Conservation (phyloP, 805 yeast species). For the Pichia paraexigua region DNA sequence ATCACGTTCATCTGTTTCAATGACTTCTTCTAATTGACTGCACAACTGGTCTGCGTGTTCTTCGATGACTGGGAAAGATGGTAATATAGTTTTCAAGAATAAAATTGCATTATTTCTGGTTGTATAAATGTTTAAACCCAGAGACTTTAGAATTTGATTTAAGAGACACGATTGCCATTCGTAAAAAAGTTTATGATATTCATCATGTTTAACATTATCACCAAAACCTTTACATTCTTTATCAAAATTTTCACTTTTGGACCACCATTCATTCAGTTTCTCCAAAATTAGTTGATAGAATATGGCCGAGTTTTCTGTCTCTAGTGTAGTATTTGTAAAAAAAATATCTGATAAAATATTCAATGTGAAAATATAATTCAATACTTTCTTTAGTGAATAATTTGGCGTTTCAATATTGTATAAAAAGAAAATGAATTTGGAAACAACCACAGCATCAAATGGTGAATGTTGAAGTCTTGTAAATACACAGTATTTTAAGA, state of each 20-base stretch:
- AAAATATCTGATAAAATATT: conserved; percentile 38
- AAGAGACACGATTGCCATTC: conserved; percentile 50
- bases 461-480: conserved; percentile 78
- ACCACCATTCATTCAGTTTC: conserved; percentile 27
- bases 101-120: conserved; percentile 74
- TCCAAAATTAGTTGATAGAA: conserved; percentile 56
- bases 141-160: conserved; percentile 34
- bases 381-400: conserved; percentile 15
- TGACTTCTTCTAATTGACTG: conserved; percentile 39
- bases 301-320: conserved; percentile 76
- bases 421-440: conserved; percentile 49
- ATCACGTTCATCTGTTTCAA: conserved; percentile 54
- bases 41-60: conserved; percentile 53
- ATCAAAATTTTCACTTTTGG: conserved; percentile 16
- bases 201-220: conserved; percentile 19
- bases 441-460: conserved; percentile 67
- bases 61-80: conserved; percentile 59
- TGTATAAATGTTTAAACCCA: conserved; percentile 56
- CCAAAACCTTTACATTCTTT: background rate
- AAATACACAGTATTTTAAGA: conserved; percentile 45
- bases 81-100: conserved; percentile 53
- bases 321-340: conserved; percentile 63
- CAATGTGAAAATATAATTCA: conserved; percentile 15
- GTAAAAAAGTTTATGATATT: conserved; percentile 35
- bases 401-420: conserved; percentile 32